Percentiles rank a stretch among this genome's conserved stretches.
phyloP scores from a whole-genome alignment of 2,329 filamentous ascomycete species.

The Fusarium poae region DNA sequence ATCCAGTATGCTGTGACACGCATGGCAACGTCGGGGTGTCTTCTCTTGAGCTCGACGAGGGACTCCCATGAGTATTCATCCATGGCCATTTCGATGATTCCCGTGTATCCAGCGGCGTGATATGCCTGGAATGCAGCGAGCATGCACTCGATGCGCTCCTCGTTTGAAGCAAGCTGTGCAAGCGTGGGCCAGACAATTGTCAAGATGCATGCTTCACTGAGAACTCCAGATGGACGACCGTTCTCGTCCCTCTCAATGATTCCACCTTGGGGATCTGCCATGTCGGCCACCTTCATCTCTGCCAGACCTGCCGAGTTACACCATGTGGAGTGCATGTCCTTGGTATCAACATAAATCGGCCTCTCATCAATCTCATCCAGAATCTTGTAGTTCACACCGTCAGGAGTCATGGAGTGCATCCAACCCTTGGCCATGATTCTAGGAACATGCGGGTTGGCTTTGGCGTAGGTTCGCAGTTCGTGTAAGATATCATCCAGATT shows the following conservation, averaged over 20 bases:
- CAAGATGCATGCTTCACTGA: conserved; percentile 66
- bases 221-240: conserved; percentile 63
- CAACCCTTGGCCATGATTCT: conserved; percentile 68
- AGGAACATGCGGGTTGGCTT: conserved; percentile 60
- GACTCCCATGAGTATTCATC: conserved; percentile 68
- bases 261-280: conserved; percentile 64
- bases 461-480: conserved; percentile 61
- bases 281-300: conserved; percentile 62
- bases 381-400: conserved; percentile 58
- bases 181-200: conserved; percentile 68
- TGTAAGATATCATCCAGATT: conserved; percentile 63
- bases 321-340: conserved; percentile 69
- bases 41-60: conserved; percentile 59
- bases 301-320: conserved; percentile 65
- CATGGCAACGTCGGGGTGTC: conserved; percentile 53
- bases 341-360: conserved; percentile 69
- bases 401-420: conserved; percentile 65
- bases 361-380: conserved; percentile 66
- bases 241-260: conserved; percentile 63
- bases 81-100: conserved; percentile 72
- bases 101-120: conserved; percentile 66
- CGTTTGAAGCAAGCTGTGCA: conserved; percentile 60
- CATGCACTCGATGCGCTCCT: conserved; percentile 63
- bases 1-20: conserved; percentile 69
- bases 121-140: conserved; percentile 64